phyloP scores from a whole-genome alignment of 169 alveolate species.

The Fabrea salina region DNA sequence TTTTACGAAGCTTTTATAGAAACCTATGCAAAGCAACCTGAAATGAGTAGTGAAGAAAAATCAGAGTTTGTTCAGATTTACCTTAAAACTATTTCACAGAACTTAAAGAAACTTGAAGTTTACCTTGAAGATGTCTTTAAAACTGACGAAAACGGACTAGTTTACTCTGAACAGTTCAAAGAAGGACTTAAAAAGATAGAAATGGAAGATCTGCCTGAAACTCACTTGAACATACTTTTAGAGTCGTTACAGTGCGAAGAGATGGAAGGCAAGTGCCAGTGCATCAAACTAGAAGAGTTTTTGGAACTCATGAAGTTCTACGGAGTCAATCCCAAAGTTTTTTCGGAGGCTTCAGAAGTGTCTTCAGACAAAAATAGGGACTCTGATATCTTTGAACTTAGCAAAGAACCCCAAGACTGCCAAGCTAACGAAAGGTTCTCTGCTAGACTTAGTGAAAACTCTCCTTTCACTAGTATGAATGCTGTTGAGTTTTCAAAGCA shows the following conservation, averaged over 20 bases:
- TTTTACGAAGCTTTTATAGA: no score
- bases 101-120: background rate
- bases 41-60: background rate
- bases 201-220: background rate
- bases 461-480: no score
- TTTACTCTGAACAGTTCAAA: background rate
- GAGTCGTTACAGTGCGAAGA: background rate
- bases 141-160: background rate
- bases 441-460: no score
- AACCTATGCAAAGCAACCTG: no score
- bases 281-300: slow-evolving; percentile 17
- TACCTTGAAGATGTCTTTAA: background rate
- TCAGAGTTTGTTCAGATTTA: background rate
- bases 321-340: no score
- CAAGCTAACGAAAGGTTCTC: no score
- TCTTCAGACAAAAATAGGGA: no score
- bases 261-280: background rate
- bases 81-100: background rate
- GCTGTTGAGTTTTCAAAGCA: no score
- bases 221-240: background rate
- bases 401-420: no score
- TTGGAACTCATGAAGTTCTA: no score
- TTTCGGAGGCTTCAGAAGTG: no score
- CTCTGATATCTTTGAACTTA: no score
- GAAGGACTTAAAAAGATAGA: slow-evolving; percentile 6